Percentiles rank a stretch among this genome's conserved stretches.
Evolutionary conservation across 2,329 filamentous ascomycete species (phyloP).

Genomic region (Blastomyces gilchristii): DNA sequence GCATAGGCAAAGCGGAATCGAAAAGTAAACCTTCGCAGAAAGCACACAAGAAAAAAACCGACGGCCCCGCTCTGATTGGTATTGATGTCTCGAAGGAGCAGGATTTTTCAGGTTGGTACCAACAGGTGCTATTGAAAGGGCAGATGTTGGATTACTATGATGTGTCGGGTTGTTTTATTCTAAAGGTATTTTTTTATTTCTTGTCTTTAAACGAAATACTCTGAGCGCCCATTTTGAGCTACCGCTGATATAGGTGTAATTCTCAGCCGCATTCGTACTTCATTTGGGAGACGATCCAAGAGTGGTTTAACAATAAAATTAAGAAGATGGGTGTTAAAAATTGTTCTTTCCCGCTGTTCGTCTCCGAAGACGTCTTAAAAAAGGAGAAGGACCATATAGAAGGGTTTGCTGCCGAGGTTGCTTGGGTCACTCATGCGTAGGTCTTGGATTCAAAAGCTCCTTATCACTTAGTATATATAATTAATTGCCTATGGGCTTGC

Average conservation of each 20-base stretch:
- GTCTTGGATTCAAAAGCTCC: conserved; percentile 5
- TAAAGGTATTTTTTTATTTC: conserved; percentile 47
- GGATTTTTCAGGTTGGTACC: conserved; percentile 92
- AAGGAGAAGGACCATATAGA: conserved; percentile 93
- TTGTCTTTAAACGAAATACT: background rate
- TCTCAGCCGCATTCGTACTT: conserved; percentile 51
- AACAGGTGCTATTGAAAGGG: conserved; percentile 92
- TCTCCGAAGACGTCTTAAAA: conserved; percentile 78
- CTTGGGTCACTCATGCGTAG: conserved; percentile 44
- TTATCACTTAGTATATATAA: background rate
- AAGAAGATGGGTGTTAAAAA: conserved; percentile 89
- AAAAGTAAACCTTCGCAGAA: conserved; percentile 40
- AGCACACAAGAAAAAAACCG: conserved; percentile 44
- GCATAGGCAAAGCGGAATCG: conserved; percentile 35
- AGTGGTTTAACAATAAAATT: conserved; percentile 54
- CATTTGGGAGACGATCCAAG: conserved; percentile 58
- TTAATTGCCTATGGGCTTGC: conserved; percentile 14
- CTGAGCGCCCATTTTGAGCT: background rate
- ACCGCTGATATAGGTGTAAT: conserved; percentile 10
- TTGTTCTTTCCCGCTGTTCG: conserved; percentile 92
- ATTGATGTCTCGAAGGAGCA: conserved; percentile 77
- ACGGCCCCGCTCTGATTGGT: conserved; percentile 61
- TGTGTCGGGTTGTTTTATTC: conserved; percentile 93
- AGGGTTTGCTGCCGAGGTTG: conserved; percentile 74
- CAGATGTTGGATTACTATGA: conserved; percentile 98